phyloP scores from a whole-genome alignment of 371 early-diverging fungal species.

The Phascolomyces articulosus region DNA sequence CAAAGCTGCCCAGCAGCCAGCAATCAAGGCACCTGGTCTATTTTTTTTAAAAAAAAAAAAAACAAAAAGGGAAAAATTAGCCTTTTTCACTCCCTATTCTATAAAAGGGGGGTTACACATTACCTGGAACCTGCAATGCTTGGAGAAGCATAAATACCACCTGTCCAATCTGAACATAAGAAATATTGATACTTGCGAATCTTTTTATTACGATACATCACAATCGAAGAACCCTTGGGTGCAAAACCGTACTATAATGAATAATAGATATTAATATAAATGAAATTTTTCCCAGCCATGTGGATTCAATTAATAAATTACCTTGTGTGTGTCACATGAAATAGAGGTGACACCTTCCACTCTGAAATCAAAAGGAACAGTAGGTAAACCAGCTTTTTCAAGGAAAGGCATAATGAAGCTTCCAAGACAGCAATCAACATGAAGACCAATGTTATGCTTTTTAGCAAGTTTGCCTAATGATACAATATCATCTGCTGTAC shows the following conservation, averaged over 20 bases:
- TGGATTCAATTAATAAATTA: slow-evolving; percentile 8
- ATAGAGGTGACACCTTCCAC: slow-evolving; percentile 95
- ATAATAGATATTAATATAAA: background rate
- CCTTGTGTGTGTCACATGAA: slow-evolving; percentile 96
- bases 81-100: background rate
- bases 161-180: slow-evolving; percentile 90
- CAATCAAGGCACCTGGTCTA: slow-evolving; percentile 91
- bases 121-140: slow-evolving; percentile 90
- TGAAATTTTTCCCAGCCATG: too few relatives aligned
- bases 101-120: too few relatives aligned
- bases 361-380: slow-evolving; percentile 87
- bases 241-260: slow-evolving; percentile 83
- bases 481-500: slow-evolving; percentile 91
- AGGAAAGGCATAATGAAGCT: slow-evolving; percentile 94
- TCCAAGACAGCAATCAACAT: slow-evolving; percentile 97
- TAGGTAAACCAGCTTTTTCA: slow-evolving; percentile 88
- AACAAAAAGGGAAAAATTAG: background rate
- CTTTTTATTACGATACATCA: slow-evolving; percentile 84
- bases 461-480: slow-evolving; percentile 82
- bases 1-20: slow-evolving; percentile 96
- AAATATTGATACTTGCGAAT: slow-evolving; percentile 93
- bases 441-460: slow-evolving; percentile 84
- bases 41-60: background rate
- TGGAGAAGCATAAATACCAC: slow-evolving; percentile 96
- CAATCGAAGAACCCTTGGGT: slow-evolving; percentile 95